Evolutionary conservation across 257 asterid species (phyloP), one percentile per base, ranked within the genome.

Genomic region (Asclepias syriaca): DNA sequence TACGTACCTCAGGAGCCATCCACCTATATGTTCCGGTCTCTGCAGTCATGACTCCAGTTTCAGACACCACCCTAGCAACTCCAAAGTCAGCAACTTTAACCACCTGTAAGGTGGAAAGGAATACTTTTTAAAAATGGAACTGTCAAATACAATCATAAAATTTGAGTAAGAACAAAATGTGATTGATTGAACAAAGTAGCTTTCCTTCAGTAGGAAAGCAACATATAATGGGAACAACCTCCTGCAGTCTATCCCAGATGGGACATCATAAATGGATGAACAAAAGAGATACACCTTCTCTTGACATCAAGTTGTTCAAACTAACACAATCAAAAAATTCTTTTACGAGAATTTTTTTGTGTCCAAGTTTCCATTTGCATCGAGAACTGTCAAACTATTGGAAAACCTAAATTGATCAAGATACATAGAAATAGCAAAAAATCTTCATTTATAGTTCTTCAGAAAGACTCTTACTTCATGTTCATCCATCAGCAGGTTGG

Each of bases 1-100:
- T 72, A 70, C 69, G 65, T 76, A 91, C 99, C 99, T 94, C 99
- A 57, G 99, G 98, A 74, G 99, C 97, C 99, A 94, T 93, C 98
- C 98, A 93, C 65, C 97, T 84, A 76, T 93, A 93, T 48, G 98
- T 93, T 74, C 98, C 98, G 21, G 99, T 94, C 85, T 94, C 99
- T 37, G 98, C 99, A 59, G 99, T 94, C 99, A 94, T 94, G 68
- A 90, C 93, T 59, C 99, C 99, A 66, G 96, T 93, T 65, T 78
- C 86, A 75, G 74, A 78, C 84, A 91, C 97, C 82, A 94, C 96
- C 74, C 98, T 89, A 71, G 99, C 96, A 80, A 94, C 96, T 72
- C 99, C 99, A 79, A 94, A 91, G 82, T 94, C 99, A 60, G 96
- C 99, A 82, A 94, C 98, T 86, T 94, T 91, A 72, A 94, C 97